Evolutionary conservation across 768 basidiomycete genomes (phyloP).

Genomic region (Lyophyllum atratum): DNA sequence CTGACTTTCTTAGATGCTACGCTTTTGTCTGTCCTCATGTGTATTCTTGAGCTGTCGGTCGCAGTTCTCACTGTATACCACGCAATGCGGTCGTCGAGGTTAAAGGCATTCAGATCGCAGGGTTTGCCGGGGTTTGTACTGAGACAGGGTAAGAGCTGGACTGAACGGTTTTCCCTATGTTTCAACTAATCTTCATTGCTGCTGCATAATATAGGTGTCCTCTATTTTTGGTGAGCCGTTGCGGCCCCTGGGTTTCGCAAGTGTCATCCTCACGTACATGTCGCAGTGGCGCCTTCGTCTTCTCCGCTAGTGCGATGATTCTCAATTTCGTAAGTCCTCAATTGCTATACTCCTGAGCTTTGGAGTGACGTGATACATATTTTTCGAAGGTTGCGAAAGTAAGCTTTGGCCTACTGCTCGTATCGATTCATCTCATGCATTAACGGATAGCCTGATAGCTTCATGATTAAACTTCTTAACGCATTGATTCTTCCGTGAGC

Average conservation of each 20-base stretch:
- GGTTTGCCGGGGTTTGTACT: conserved; percentile 8
- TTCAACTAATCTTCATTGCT: neutral
- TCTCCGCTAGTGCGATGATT: neutral
- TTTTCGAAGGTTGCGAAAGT: neutral
- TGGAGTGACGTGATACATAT: neutral
- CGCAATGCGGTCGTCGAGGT: neutral
- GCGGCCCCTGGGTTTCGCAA: neutral
- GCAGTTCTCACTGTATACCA: conserved; percentile 13
- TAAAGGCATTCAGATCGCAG: neutral
- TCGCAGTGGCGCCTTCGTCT: neutral
- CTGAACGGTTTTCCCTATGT: neutral
- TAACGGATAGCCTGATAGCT: neutral
- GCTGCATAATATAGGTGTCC: conserved; percentile 1
- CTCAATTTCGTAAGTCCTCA: conserved; percentile 6
- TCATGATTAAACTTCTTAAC: conserved; percentile 10
- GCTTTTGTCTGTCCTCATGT: conserved; percentile 15
- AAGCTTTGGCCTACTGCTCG: neutral
- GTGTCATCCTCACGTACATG: neutral
- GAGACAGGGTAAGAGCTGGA: conserved; percentile 9
- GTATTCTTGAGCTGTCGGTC: conserved; percentile 9
- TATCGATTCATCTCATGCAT: neutral
- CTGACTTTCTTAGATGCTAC: conserved; percentile 7
- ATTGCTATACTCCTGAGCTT: neutral
- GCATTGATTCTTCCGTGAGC: conserved; percentile 14
- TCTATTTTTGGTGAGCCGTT: conserved; percentile 14